Evolutionary conservation across 2,329 filamentous ascomycete species (phyloP).

Genomic region (Acarospora socialis): DNA sequence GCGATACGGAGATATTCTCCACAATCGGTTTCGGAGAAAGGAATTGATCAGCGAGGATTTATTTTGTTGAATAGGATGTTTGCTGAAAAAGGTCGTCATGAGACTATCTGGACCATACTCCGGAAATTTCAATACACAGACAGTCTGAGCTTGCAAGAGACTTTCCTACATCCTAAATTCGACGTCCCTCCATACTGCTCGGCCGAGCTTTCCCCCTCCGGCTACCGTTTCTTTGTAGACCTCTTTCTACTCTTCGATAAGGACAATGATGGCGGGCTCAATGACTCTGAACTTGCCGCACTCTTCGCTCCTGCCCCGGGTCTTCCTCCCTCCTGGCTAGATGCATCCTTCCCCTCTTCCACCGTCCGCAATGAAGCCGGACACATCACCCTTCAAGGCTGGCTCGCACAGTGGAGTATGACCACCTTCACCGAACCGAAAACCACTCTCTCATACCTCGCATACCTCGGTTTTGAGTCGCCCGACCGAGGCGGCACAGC

Average conservation of each 20-base stretch:
- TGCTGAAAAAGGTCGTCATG: constrained; percentile 90
- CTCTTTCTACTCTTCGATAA: constrained; percentile 90
- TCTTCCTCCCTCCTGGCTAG: constrained; percentile 70
- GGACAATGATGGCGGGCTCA: constrained; percentile 91
- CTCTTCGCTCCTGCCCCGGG: constrained; percentile 90
- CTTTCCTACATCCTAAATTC: constrained; percentile 81
- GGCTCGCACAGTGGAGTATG: constrained; percentile 99
- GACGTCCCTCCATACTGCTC: constrained; percentile 87
- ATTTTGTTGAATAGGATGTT: constrained; percentile 89
- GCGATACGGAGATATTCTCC: constrained; percentile 60
- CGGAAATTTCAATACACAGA: constrained; percentile 94
- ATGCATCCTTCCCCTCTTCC: constrained; percentile 79
- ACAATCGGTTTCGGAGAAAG: constrained; percentile 47
- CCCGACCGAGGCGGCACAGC: constrained; percentile 51
- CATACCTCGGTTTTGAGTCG: constrained; percentile 88
- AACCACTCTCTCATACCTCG: constrained; percentile 88
- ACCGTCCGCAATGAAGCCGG: constrained; percentile 93
- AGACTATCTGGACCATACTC: constrained; percentile 96
- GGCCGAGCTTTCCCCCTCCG: constrained; percentile 82
- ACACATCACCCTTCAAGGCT: constrained; percentile 89
- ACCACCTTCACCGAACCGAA: constrained; percentile 94
- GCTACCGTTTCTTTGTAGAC: constrained; percentile 96
- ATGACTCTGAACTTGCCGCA: constrained; percentile 68
- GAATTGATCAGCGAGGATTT: constrained; percentile 73
- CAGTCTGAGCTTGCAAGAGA: constrained; percentile 80